Evolutionary conservation across 495 filamentous ascomycete species (phyloP).

Genomic region (Bacidia gigantensis): DNA sequence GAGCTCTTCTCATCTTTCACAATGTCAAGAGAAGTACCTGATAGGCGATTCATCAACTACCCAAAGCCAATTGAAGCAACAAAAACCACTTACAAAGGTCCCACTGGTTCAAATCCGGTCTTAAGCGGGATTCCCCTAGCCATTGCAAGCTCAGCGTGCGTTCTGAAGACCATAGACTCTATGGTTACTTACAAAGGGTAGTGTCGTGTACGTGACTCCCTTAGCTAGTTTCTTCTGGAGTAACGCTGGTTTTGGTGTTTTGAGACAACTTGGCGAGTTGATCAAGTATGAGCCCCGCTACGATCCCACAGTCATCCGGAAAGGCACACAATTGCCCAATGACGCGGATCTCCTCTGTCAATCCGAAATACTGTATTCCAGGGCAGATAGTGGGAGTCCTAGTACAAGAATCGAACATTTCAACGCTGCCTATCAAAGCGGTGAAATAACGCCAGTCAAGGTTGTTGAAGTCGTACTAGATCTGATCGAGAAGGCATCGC

Average conservation of each 20-base stretch:
- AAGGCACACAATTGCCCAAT: slow-evolving; percentile 25
- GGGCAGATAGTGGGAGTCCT: slow-evolving; percentile 4
- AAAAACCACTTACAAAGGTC: slow-evolving; percentile 32
- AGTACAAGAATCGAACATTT: slow-evolving; percentile 60
- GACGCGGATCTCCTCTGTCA: slow-evolving; percentile 19
- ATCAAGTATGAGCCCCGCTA: slow-evolving; percentile 48
- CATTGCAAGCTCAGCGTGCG: slow-evolving; percentile 38
- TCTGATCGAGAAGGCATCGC: slow-evolving; percentile 51
- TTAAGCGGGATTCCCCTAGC: slow-evolving; percentile 37
- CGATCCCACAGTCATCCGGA: slow-evolving; percentile 75
- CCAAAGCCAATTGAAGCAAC: slow-evolving; percentile 33
- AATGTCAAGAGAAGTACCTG: not conserved
- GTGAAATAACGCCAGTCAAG: slow-evolving; percentile 52
- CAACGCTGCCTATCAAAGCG: slow-evolving; percentile 53
- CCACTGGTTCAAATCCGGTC: slow-evolving; percentile 38
- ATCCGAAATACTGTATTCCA: slow-evolving; percentile 8
- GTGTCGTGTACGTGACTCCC: slow-evolving; percentile 40
- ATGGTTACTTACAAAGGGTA: slow-evolving; percentile 18
- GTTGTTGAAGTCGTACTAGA: slow-evolving; percentile 59
- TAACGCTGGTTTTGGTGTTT: slow-evolving; percentile 57
- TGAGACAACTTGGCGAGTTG: slow-evolving; percentile 45
- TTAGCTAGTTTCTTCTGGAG: slow-evolving; percentile 52
- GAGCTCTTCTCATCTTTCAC: not conserved
- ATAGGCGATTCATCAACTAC: slow-evolving; percentile 19
- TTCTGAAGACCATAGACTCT: not conserved